Evolutionary conservation across 768 basidiomycete species (phyloP).

Genomic region (Obba rivulosa): DNA sequence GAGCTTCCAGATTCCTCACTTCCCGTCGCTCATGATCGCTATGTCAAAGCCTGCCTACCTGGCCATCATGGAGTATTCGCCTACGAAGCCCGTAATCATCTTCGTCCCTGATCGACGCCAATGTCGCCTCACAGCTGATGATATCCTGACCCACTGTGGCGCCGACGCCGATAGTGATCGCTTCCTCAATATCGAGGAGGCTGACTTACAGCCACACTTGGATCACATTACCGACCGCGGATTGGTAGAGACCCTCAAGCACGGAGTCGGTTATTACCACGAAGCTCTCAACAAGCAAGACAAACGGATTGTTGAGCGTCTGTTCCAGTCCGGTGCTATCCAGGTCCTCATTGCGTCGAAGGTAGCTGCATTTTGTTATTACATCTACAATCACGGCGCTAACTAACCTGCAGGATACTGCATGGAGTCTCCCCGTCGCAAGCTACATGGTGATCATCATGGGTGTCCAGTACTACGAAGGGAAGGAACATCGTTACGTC

Average conservation of each 20-base stretch:
- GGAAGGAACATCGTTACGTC: slow-evolving; percentile 95
- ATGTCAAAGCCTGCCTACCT: slow-evolving; percentile 99
- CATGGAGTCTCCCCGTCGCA: slow-evolving; percentile 92
- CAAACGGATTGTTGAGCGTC: slow-evolving; percentile 85
- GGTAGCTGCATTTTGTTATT: slow-evolving; percentile 35
- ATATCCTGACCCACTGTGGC: slow-evolving; percentile 81
- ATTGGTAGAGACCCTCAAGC: slow-evolving; percentile 75
- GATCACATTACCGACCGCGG: slow-evolving; percentile 76
- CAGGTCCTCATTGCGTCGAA: slow-evolving; percentile 94
- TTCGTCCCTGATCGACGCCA: slow-evolving; percentile 94
- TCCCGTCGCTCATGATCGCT: slow-evolving; percentile 96
- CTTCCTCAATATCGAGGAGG: slow-evolving; percentile 85
- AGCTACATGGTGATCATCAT: slow-evolving; percentile 99
- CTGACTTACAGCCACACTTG: slow-evolving; percentile 81
- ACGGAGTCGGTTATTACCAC: slow-evolving; percentile 94
- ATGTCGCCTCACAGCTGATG: slow-evolving; percentile 89
- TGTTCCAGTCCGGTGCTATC: slow-evolving; percentile 93
- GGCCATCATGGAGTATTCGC: slow-evolving; percentile 83
- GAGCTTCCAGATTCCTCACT: slow-evolving; percentile 94
- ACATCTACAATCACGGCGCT: neutral
- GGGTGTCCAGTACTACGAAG: slow-evolving; percentile 97
- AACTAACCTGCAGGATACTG: slow-evolving; percentile 62
- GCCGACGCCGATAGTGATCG: slow-evolving; percentile 81
- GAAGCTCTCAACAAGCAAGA: slow-evolving; percentile 91
- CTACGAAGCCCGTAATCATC: slow-evolving; percentile 80